Evolutionary conservation across 352 stramenopile genomes (phyloP), one percentile per base, ranked within the genome.

Genomic region (Globisporangium abappressorium): DNA sequence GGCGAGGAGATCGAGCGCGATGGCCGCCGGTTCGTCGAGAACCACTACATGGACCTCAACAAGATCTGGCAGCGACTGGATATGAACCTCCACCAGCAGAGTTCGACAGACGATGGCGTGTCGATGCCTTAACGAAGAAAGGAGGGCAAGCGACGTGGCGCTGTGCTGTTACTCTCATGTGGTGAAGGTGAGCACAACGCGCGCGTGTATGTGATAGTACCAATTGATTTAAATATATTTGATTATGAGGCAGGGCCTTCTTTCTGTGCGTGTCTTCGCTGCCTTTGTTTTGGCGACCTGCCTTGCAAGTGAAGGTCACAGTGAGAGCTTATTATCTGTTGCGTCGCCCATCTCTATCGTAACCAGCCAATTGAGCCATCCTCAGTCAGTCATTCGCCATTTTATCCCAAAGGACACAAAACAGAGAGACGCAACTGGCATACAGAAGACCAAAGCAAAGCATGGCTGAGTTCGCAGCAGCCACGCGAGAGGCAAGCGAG

Each of bases 1-100:
- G 82, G 82, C 62, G 78, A 86, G 41, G 78, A 84, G 28, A 69
- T 91, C 62, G 80, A 86, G 74, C 77, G 80, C 62, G 80, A 91
- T 24, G 82, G 82, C n/a, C 78, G 82, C 58, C 75, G 75, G 34
- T 78, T 90, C 22, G 62, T 90, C 33, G 82, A 90, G 72, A 79
- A 80, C 68, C 74, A 90, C 73, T 90, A 80, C 72, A 83, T 69
- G 41, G 82, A 90, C 64, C 70, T 90, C 30, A 66, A 64, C 66
- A 80, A 78, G 76, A 87, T 90, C 61, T 90, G 82, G 82, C 74
- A 82, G 38, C 78, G 81, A 11, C 59, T 90, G 20, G 65, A 62
- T 24, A 65, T 55, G 56, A 12, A 36, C 26, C 2, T 26, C 55
- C 60, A 38, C 24, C 60, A 65, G 9, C 43, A 59, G 26, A 62